Evolutionary conservation across 164 flowering plant species (phyloP), one percentile per base, ranked within the genome.

Genomic region (Berberis thunbergii): DNA sequence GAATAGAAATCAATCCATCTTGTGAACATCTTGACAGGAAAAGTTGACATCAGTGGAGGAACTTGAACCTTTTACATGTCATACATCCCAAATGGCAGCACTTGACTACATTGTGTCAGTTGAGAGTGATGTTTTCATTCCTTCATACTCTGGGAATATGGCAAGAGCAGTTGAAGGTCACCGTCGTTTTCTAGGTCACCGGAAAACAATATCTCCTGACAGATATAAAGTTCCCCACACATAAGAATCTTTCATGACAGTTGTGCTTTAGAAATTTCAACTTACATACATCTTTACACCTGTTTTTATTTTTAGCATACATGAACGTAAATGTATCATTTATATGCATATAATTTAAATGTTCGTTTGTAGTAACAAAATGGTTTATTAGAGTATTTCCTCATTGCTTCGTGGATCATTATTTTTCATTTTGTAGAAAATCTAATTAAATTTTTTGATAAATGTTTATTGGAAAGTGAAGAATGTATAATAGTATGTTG

Each of bases 161-260:
- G 99, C 97, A 62, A 84, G 87, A 70, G 96, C 99, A 60, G 97
- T 89, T 69, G 97, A 87, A 74, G 99, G 99, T 58, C 99, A 94
- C 69, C 95, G 99, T 40, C 91, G 99, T 62, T 94, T 81, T 71
- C 76, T 91, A 40, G 99, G 97, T 42, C 99, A 91, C 58, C 78
- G 89, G 67, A 91, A 85, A 78, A 94, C 96, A 40, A 79, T 91
- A 59, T 80, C 93, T 67, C 97, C 99, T 4, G 97, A 91, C 74
- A 88, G 96, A 97, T 74, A 74, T 26, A 26, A 26, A 26, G 26
- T 26, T 26, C 26, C 26, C 26, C 26, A 26, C 26, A 26, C 26
- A 26, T 26, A 26, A 26, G 26, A 26, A 26, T 26, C 49, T 8
- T 46, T 49, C 42, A 54, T 26, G 26, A 26, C 26, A 26, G 26